Conservation (phyloP, 2,329 filamentous ascomycete genomes). For the Lachnum nothofagi region DNA sequence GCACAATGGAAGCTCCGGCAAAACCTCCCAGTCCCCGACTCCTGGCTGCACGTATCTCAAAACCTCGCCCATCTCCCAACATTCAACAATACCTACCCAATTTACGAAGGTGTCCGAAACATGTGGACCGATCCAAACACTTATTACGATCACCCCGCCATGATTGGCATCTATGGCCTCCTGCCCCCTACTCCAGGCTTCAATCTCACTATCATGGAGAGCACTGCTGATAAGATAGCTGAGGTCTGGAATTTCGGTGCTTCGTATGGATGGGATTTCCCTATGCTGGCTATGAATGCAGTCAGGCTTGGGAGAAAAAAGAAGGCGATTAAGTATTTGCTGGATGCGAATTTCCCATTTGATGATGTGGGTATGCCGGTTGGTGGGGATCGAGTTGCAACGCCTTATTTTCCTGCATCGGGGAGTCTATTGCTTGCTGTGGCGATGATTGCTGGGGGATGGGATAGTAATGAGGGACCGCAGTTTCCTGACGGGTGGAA, state of each 20-base stretch:
- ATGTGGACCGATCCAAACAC: constrained; percentile 41
- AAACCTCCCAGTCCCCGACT: constrained; percentile 37
- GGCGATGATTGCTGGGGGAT: constrained; percentile 54
- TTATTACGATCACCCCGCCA: constrained; percentile 40
- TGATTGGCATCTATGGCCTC: constrained; percentile 42
- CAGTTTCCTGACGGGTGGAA: constrained; percentile 48
- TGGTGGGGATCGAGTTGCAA: constrained; percentile 48
- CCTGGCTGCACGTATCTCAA: constrained; percentile 46
- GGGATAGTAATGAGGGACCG: constrained; percentile 45
- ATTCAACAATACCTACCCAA: constrained; percentile 46
- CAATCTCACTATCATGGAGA: constrained; percentile 33
- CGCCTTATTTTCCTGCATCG: constrained; percentile 52
- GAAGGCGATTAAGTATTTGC: constrained; percentile 38
- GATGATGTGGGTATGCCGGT: constrained; percentile 53
- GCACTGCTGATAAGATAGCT: constrained; percentile 38
- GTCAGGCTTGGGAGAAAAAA: constrained; percentile 39
- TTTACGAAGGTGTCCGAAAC: constrained; percentile 48
- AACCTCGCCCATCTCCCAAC: constrained; percentile 50
- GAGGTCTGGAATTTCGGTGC: constrained; percentile 39
- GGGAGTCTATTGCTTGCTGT: constrained; percentile 46
- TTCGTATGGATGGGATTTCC: constrained; percentile 44
- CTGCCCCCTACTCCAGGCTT: constrained; percentile 37
- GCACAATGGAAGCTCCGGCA: constrained; percentile 48
- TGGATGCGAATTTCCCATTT: constrained; percentile 48
- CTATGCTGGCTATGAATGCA: constrained; percentile 43